These are phyloP conservation scores for Erodium chrysanthum DNA, from an alignment of 441 rosid species.

Conservation along the genomic window DNA sequence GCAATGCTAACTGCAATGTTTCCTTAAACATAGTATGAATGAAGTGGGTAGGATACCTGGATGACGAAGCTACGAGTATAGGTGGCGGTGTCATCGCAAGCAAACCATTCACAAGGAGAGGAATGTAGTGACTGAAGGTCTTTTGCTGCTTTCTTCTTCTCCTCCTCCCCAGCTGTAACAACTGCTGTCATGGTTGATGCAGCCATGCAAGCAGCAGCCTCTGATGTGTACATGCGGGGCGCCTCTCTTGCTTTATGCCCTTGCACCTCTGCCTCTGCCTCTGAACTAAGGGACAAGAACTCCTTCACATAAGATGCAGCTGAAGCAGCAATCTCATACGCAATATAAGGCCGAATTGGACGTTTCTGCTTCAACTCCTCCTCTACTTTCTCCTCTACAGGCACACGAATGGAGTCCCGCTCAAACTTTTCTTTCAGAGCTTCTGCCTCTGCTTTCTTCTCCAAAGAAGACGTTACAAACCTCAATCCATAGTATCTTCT, in stretches of 20 bases:
- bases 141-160: slow-evolving; percentile 58
- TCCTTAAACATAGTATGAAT: too few species aligned
- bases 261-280: slow-evolving; percentile 14
- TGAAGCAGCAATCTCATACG: slow-evolving; percentile 81
- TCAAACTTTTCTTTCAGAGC: slow-evolving; percentile 46
- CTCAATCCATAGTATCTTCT: slow-evolving; percentile 43
- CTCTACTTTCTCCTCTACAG: too few species aligned
- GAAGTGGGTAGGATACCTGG: not conserved
- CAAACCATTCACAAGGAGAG: slow-evolving; percentile 83
- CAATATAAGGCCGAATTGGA: slow-evolving; percentile 36
- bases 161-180: slow-evolving; percentile 79
- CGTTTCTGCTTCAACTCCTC: slow-evolving; percentile 22
- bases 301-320: slow-evolving; percentile 65
- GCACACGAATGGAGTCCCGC: slow-evolving; percentile 33
- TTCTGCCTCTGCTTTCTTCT: slow-evolving; percentile 59
- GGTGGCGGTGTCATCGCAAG: slow-evolving; percentile 69
- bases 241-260: slow-evolving; percentile 18
- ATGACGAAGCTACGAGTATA: slow-evolving; percentile 68
- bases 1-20: too few species aligned
- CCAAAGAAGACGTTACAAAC: slow-evolving; percentile 67
- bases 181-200: slow-evolving; percentile 76
- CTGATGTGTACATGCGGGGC: slow-evolving; percentile 40
- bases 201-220: slow-evolving; percentile 67
- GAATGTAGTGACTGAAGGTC: slow-evolving; percentile 71
- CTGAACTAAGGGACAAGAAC: slow-evolving; percentile 25